Conservation (phyloP, 78 protist species). For the Dictyostelium firmibasis region DNA sequence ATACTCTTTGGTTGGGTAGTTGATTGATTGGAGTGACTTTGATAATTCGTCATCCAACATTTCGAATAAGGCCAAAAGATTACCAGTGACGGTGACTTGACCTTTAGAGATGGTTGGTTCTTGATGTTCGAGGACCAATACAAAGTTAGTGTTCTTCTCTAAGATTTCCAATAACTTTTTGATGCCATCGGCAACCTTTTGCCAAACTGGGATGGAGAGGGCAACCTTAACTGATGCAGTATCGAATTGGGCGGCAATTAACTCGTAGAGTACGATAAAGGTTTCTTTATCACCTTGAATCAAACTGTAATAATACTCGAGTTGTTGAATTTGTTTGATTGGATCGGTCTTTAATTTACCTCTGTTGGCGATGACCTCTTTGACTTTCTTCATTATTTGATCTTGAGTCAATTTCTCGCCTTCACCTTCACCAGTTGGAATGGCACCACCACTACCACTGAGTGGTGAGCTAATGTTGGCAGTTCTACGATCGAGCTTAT, state of each 20-base stretch:
- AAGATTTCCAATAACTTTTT: constrained; percentile 1
- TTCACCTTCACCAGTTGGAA: not conserved
- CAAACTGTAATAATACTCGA: not conserved
- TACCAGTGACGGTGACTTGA: constrained; percentile 27
- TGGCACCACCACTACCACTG: not conserved
- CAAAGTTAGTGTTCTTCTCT: constrained; percentile 12
- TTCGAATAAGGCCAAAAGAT: constrained; percentile 78
- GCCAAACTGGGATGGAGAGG: constrained; percentile 74
- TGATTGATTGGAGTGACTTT: constrained; percentile 82
- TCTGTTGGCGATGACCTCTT: constrained; percentile 48
- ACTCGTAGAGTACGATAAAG: constrained; percentile 50
- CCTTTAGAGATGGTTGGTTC: constrained; percentile 23
- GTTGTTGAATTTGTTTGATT: constrained; percentile 46
- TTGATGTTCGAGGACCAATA: constrained; percentile 2
- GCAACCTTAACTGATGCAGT: constrained; percentile 44
- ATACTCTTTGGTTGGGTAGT: constrained; percentile 91
- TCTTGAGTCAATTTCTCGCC: constrained; percentile 36
- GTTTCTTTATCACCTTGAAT: constrained; percentile 62
- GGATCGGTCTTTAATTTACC: constrained; percentile 77
- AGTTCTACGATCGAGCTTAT: not conserved
- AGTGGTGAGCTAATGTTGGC: not conserved
- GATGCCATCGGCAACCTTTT: constrained; percentile 26
- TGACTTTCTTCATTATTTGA: constrained; percentile 54
- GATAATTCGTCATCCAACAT: constrained; percentile 91
- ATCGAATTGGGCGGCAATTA: constrained; percentile 83